Conservation (phyloP, 257 asterid genomes). For the Osmanthus fragrans region DNA sequence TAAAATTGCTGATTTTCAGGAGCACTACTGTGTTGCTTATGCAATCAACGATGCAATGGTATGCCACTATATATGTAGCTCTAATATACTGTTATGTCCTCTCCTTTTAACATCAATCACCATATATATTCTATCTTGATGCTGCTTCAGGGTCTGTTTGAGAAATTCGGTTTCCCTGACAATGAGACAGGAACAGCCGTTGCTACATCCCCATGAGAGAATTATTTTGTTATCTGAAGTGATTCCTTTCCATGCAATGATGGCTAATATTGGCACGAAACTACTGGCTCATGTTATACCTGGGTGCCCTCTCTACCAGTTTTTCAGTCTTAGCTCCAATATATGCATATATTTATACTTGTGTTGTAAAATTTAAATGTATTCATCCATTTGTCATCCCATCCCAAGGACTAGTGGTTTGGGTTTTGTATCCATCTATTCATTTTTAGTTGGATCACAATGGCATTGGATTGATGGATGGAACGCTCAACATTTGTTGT, state of each 20-base stretch:
- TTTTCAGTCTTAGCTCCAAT: neutral
- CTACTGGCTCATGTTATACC: neutral
- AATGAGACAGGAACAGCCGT: conserved; percentile 35
- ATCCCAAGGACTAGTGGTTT: conserved; percentile 19
- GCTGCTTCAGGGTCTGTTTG: conserved; percentile 63
- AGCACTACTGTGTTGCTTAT: conserved; percentile 87
- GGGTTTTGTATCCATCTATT: conserved; percentile 24
- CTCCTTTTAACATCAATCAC: conserved; percentile 5
- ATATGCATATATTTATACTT: neutral
- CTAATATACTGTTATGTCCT: conserved; percentile 1
- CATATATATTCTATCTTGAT: conserved; percentile 7
- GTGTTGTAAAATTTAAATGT: conserved; percentile 1
- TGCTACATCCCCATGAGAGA: conserved; percentile 30
- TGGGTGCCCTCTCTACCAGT: neutral
- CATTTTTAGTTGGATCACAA: conserved; percentile 30
- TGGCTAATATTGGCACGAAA: neutral
- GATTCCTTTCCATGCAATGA: neutral
- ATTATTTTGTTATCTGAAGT: neutral
- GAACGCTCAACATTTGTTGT: conserved; percentile 23
- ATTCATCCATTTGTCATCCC: conserved; percentile 7
- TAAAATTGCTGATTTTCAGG: conserved; percentile 53
- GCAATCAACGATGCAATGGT: conserved; percentile 88
- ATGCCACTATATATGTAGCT: conserved; percentile 23
- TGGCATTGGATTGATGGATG: conserved; percentile 34
- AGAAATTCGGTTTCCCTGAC: conserved; percentile 73